phyloP scores from a whole-genome alignment of 2,329 filamentous ascomycete genomes.

The Aspergillus niger region DNA sequence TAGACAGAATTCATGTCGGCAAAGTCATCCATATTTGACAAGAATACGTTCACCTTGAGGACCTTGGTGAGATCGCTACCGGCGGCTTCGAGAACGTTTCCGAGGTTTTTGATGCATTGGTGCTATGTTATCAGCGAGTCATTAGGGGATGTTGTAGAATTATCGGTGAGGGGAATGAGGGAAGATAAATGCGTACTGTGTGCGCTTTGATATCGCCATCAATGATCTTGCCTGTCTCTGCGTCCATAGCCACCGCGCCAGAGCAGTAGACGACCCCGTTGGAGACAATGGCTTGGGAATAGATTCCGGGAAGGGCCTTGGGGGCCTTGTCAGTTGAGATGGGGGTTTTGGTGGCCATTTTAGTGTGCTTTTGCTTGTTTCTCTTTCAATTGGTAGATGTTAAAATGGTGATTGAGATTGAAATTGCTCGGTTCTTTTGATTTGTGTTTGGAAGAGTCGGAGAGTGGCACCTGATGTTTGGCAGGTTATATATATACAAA shows the following conservation, averaged over 20 bases:
- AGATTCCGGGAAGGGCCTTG: slow-evolving; percentile 55
- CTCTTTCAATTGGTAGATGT: background rate
- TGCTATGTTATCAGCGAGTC: slow-evolving; percentile 34
- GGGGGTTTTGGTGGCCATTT: slow-evolving; percentile 41
- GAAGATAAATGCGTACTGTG: slow-evolving; percentile 43
- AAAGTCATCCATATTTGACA: slow-evolving; percentile 68
- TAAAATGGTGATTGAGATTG: no score
- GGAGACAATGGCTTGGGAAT: slow-evolving; percentile 63
- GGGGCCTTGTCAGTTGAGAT: slow-evolving; percentile 54
- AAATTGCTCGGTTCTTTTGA: no score
- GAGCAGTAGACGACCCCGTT: slow-evolving; percentile 73
- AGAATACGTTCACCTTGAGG: slow-evolving; percentile 68
- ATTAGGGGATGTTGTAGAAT: slow-evolving; percentile 6
- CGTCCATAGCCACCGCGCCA: slow-evolving; percentile 62
- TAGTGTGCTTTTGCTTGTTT: background rate
- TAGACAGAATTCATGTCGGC: slow-evolving; percentile 82
- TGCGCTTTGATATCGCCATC: slow-evolving; percentile 60
- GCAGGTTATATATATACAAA: background rate
- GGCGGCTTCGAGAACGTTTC: slow-evolving; percentile 61
- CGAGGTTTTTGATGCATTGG: slow-evolving; percentile 62
- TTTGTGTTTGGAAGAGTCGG: no score
- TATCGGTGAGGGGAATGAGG: no score
- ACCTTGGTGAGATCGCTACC: slow-evolving; percentile 58
- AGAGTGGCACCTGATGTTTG: no score
- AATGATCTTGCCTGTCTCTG: slow-evolving; percentile 56